Conservation (phyloP, 768 basidiomycete genomes). For the Leccinum ochraceum region DNA sequence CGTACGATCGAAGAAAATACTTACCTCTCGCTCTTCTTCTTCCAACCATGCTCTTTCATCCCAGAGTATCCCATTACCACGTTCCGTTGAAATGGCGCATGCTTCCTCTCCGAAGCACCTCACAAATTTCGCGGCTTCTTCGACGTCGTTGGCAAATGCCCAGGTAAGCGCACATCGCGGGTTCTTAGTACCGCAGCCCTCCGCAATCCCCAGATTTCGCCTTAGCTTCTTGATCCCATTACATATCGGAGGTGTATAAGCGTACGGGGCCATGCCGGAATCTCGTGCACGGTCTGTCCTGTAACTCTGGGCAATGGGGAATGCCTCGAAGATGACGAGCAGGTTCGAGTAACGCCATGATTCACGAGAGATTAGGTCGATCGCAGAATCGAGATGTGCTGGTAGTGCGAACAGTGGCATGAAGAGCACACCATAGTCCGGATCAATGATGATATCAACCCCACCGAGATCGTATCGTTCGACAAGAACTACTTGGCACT, state of each 20-base stretch:
- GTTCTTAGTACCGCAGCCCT: slow-evolving; percentile 56
- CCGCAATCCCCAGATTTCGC: slow-evolving; percentile 60
- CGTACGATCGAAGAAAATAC: slow-evolving; percentile 13
- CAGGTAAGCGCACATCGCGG: slow-evolving; percentile 44
- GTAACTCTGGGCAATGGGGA: slow-evolving; percentile 48
- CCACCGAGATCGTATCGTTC: slow-evolving; percentile 64
- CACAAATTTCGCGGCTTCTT: slow-evolving; percentile 56
- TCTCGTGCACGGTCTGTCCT: slow-evolving; percentile 13
- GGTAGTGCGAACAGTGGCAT: slow-evolving; percentile 48
- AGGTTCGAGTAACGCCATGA: slow-evolving; percentile 66
- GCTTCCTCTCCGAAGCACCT: slow-evolving; percentile 62
- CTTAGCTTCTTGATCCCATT: slow-evolving; percentile 71
- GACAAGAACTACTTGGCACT: slow-evolving; percentile 54
- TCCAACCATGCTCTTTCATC: slow-evolving; percentile 64
- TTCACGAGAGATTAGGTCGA: slow-evolving; percentile 45
- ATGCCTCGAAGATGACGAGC: slow-evolving; percentile 68
- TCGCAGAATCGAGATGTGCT: slow-evolving; percentile 45
- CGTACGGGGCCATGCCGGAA: slow-evolving; percentile 30
- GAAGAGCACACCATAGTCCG: slow-evolving; percentile 57
- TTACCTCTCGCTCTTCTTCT: slow-evolving; percentile 54
- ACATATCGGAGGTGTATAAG: slow-evolving; percentile 66
- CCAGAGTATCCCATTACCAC: slow-evolving; percentile 49
- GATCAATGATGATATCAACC: slow-evolving; percentile 68
- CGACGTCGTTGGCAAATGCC: slow-evolving; percentile 63
- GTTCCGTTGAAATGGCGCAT: slow-evolving; percentile 43